Evolutionary conservation across 2,329 filamentous ascomycete genomes (phyloP).

Genomic region (Calycina herbarum): DNA sequence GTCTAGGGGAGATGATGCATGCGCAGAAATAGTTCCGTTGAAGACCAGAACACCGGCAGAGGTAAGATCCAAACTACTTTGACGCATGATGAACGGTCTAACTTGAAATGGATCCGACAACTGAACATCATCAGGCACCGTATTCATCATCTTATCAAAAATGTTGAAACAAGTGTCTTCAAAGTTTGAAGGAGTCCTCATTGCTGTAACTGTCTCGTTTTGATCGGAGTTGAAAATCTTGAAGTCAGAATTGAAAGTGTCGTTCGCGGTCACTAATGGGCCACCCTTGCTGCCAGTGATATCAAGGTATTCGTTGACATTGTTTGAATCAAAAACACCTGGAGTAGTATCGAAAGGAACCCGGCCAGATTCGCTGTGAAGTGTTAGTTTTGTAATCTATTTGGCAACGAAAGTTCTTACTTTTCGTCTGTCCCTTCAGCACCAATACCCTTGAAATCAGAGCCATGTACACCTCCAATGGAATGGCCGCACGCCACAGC

Average conservation of each 20-base stretch:
- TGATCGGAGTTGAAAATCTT: conserved; percentile 22
- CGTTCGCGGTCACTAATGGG: conserved; percentile 20
- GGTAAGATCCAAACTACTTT: conserved; percentile 18
- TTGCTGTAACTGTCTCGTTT: conserved; percentile 23
- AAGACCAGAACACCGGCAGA: conserved; percentile 14
- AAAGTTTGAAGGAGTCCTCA: conserved; percentile 20
- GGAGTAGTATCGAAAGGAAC: conserved; percentile 23
- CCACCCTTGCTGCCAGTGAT: conserved; percentile 19
- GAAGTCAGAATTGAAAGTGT: conserved; percentile 19
- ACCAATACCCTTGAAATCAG: conserved; percentile 19
- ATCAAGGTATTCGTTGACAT: conserved; percentile 21
- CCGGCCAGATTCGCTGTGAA: not conserved
- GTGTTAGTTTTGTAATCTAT: not conserved
- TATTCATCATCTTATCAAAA: conserved; percentile 28
- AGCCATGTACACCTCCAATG: conserved; percentile 22
- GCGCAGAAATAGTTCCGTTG: conserved; percentile 11
- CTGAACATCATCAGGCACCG: conserved; percentile 18
- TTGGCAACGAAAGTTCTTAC: not conserved
- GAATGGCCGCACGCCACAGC: conserved; percentile 28
- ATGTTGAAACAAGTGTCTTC: conserved; percentile 20
- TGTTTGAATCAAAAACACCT: conserved; percentile 18
- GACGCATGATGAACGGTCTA: conserved; percentile 17
- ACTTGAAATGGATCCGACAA: conserved; percentile 21
- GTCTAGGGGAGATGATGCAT: conserved; percentile 2
- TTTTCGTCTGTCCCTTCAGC: not conserved